Conservation (phyloP, 208 protist species). For the Tetramitus jugosus region DNA sequence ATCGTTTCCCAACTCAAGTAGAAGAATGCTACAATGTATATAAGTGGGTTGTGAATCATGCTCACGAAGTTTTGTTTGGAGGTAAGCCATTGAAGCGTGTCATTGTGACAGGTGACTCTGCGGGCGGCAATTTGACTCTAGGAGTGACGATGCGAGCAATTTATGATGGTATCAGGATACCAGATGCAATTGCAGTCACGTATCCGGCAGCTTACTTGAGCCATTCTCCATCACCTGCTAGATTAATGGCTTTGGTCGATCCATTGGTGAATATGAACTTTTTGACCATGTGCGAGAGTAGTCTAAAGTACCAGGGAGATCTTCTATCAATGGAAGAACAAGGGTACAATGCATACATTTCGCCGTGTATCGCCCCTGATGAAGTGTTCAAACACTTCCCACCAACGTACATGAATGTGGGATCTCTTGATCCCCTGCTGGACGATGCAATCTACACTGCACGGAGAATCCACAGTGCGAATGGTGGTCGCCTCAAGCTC, state of each 20-base stretch:
- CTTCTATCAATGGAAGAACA: too few species aligned
- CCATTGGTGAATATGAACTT: slow-evolving; percentile 25
- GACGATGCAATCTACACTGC: slow-evolving; percentile 15
- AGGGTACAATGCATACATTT: neutral
- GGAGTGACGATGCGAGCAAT: neutral
- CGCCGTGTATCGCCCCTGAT: neutral
- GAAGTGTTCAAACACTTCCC: neutral
- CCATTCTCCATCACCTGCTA: slow-evolving; percentile 8
- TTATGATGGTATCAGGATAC: slow-evolving; percentile 15
- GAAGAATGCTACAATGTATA: slow-evolving; percentile 33
- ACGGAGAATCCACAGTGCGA: neutral
- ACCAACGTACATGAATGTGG: neutral
- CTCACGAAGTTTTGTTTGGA: neutral
- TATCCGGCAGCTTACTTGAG: slow-evolving; percentile 18
- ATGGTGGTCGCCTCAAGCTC: neutral
- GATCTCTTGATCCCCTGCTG: slow-evolving; percentile 20
- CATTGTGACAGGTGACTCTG: slow-evolving; percentile 29
- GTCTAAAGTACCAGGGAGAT: neutral
- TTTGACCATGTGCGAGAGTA: neutral
- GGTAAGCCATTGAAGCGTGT: neutral
- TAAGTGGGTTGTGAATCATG: slow-evolving; percentile 18
- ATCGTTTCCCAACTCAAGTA: slow-evolving; percentile 21
- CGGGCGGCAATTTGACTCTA: slow-evolving; percentile 30
- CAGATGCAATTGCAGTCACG: slow-evolving; percentile 9
- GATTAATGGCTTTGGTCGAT: slow-evolving; percentile 17